Base-by-base conservation (phyloP, 2,329 filamentous ascomycete genomes). In the Calonectria hongkongensis region DNA sequence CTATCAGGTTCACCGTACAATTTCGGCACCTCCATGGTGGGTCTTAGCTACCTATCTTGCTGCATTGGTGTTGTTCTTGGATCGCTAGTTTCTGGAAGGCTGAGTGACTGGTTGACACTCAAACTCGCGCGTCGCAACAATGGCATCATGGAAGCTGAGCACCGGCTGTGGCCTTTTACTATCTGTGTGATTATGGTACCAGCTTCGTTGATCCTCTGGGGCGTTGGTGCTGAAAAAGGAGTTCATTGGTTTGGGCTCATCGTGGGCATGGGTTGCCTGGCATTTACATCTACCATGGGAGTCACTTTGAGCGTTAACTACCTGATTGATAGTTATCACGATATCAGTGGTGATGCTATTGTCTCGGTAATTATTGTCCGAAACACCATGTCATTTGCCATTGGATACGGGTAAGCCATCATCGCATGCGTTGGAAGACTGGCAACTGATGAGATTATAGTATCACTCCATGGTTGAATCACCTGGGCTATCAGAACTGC, bases 391-490 rank as follows among this genome's bases (percentile, higher is more conserved):
- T 80, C 80, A 5, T 84, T 84, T 68, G 83, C 79, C 5, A 80
- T 84, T 12, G 75, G 79, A 15, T 84, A 84, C 50, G 82, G 76
- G 78, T 78, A 56, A 71, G 78, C 71, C 1, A 1, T 2, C 4
- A 41, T 0, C 1, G 1, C 8, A 1, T 28, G 16, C 16, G 2
- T n/a, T n/a, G 28, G 3, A 1, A 1, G 2, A 33, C 27, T 21
- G 15, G 10, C 1, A 18, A 6, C 67, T 79, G 10, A 78, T 41
- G 7, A 7, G 12, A 2, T 1, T 0, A 2, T n/a, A 91, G 88
- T 18, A 84, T 87, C 33, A 87, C 86, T 0, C 86, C 86, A 0
- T 88, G 86, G 86, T 77, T 87, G 2, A 82, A 80, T 6, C 77
- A 83, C 6, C 77, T 86, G 62, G 86, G 86, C 0, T 81, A 84